Evolutionary conservation across 164 flowering plant genomes (phyloP).

Genomic region (Berberis vulgaris): DNA sequence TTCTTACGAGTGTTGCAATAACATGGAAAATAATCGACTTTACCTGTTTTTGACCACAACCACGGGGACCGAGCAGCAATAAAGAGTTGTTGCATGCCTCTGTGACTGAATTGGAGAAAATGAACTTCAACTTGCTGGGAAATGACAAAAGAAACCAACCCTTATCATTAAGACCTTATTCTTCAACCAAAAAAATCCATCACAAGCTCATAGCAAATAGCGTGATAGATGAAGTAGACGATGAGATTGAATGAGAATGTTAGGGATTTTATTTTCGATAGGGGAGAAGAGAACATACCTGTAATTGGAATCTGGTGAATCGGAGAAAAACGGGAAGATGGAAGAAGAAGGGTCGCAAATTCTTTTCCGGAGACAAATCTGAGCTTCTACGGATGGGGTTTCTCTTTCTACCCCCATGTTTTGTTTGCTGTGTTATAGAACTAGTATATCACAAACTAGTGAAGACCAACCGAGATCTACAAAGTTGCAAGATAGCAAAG

Average conservation of each 20-base stretch:
- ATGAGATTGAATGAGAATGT: background rate
- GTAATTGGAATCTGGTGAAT: conserved; percentile 58
- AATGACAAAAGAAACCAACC: background rate
- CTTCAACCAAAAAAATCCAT: background rate
- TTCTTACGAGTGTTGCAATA: background rate
- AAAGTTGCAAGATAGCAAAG: too few relatives aligned
- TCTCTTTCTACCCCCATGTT: conserved; percentile 19
- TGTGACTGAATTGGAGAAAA: conserved; percentile 67
- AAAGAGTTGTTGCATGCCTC: conserved; percentile 83
- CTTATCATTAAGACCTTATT: background rate
- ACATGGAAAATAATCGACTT: background rate
- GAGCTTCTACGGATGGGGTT: conserved; percentile 42
- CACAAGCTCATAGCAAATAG: too few relatives aligned
- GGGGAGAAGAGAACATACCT: conserved; percentile 22
- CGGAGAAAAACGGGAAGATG: conserved; percentile 35
- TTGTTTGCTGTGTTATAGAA: background rate
- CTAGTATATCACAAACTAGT: too few relatives aligned
- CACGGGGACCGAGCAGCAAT: conserved; percentile 87
- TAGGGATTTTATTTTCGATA: background rate
- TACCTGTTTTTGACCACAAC: conserved; percentile 83
- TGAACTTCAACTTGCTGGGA: conserved; percentile 76
- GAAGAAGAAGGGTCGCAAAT: conserved; percentile 53
- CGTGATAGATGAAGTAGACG: too few relatives aligned
- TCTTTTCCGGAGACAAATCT: conserved; percentile 42
- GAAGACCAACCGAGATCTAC: too few relatives aligned